Conservation (phyloP, 139 green algal genomes). For the Chlamydomonas schloesseri region DNA sequence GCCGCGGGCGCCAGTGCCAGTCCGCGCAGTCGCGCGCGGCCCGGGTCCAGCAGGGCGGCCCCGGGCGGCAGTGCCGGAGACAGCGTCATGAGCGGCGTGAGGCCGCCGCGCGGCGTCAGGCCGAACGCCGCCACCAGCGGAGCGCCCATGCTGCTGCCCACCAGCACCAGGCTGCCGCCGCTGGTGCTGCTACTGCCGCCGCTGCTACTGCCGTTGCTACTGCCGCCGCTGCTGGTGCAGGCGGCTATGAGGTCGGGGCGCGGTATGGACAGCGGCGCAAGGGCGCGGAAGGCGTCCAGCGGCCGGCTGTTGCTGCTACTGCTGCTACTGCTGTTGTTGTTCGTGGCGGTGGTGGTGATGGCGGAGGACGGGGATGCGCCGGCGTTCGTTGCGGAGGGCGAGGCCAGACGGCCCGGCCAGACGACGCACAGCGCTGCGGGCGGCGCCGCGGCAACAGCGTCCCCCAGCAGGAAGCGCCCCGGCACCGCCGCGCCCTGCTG, state of each 20-base stretch:
- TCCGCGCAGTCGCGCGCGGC: neutral
- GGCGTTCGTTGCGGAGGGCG: neutral
- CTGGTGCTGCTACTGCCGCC: too few relatives aligned
- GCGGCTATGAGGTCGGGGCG: conserved; percentile 19
- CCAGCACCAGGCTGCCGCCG: conserved; percentile 5
- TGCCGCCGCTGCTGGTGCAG: too few relatives aligned
- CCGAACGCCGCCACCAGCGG: neutral
- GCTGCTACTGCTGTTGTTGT: too few relatives aligned
- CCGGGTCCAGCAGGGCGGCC: neutral
- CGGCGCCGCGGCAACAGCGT: neutral
- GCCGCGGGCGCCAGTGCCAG: conserved; percentile 2
- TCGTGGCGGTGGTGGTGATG: too few relatives aligned
- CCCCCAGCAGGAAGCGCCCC: neutral
- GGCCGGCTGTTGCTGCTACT: neutral
- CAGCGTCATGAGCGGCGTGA: neutral
- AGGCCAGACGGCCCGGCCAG: conserved; percentile 1
- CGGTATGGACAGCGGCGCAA: neutral
- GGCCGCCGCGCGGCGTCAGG: neutral
- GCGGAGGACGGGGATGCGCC: neutral
- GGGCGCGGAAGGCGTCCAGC: neutral
- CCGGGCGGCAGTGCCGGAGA: neutral
- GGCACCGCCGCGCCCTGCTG: neutral
- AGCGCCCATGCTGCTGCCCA: conserved; percentile 19
- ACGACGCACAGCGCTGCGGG: conserved; percentile 8
- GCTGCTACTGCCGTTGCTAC: too few relatives aligned